Conservation (phyloP, 805 yeast genomes). For the Yarrowia bubula region DNA sequence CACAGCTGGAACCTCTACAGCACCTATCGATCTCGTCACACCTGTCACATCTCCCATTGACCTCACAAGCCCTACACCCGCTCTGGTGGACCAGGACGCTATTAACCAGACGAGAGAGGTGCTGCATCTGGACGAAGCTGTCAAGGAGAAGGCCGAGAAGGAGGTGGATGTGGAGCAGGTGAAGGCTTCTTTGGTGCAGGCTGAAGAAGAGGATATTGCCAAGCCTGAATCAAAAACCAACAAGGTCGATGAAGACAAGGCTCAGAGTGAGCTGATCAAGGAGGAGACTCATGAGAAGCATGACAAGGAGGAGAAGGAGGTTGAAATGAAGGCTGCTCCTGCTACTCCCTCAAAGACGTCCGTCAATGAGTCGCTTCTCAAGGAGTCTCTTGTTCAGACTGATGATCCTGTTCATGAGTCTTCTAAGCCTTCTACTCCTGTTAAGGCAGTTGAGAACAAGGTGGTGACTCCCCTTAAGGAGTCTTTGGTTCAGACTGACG, state of each 20-base stretch:
- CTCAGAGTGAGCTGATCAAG: not conserved
- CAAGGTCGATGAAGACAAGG: not conserved
- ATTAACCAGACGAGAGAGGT: not conserved
- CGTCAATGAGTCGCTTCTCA: not conserved
- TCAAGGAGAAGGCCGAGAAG: not conserved
- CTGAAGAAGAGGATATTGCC: not conserved
- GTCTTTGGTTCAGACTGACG: slow-evolving; percentile 4
- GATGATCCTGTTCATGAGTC: not conserved
- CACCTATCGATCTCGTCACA: slow-evolving; percentile 3
- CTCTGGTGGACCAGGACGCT: slow-evolving; percentile 4
- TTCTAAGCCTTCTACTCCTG: not conserved
- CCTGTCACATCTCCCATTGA: slow-evolving; percentile 2
- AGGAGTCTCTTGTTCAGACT: slow-evolving; percentile 2
- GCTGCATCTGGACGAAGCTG: not conserved
- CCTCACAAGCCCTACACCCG: not conserved
- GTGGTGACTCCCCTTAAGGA: not conserved
- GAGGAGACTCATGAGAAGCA: not conserved
- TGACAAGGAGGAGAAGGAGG: not conserved
- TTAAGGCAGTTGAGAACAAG: not conserved
- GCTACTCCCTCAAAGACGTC: not conserved
- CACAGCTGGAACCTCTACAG: not conserved
- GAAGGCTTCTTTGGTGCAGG: slow-evolving; percentile 7
- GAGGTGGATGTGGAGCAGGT: not conserved
- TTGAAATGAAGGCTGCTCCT: not conserved
- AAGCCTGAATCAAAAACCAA: not conserved